Evolutionary conservation across 805 yeast genomes (phyloP), one percentile per base, ranked within the genome.

Genomic region (Cyberlindnera amylophila): DNA sequence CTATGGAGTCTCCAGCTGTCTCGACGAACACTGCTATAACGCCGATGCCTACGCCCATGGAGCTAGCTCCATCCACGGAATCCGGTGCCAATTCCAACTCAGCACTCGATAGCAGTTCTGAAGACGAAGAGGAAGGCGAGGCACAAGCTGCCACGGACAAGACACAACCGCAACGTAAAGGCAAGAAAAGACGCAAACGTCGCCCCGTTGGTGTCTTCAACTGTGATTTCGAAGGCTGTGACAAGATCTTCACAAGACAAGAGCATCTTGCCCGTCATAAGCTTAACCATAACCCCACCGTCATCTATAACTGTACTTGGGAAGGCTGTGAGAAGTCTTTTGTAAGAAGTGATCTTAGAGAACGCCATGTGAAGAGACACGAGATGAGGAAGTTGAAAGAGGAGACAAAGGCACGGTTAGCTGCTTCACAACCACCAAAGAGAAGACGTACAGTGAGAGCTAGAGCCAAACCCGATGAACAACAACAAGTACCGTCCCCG

Each of bases 221-320:
- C 16, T 77, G 81, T 52, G 71, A 71, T 29, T 63, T 57, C 41
- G 71, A 69, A 8, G 70, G 70, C 28, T 81, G 87, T 52, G 67
- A 63, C 30, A 81, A 81, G 54, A 63, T 67, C 15, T 81, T 81
- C 51, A 72, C 77, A 17, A 56, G 87, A 38, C 72, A 80, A 2
- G 87, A 81, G 53, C 87, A 81, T 61, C 58, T 81, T 13, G 70
- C 84, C 2, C 63, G 87, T 38, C 87, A 81, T 55, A 72, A 77
- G 53, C 65, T 81, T 38, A 81, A 81, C 55, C 87, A 81, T 49
- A 67, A 71, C 43, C 77, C 78, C 2, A 66, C 71, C 16, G 74
- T 73, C 40, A 77, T 81, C 10, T 80, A 70, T 54, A 66, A 65
- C 19, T 81, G 88, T 56, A 52, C 58, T 0, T 67, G 67, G 59